Percentiles rank a stretch among this genome's conserved stretches.
These are phyloP conservation scores for Candida peoriensis DNA, from an alignment of 805 yeast genomes.

Conservation along the genomic window DNA sequence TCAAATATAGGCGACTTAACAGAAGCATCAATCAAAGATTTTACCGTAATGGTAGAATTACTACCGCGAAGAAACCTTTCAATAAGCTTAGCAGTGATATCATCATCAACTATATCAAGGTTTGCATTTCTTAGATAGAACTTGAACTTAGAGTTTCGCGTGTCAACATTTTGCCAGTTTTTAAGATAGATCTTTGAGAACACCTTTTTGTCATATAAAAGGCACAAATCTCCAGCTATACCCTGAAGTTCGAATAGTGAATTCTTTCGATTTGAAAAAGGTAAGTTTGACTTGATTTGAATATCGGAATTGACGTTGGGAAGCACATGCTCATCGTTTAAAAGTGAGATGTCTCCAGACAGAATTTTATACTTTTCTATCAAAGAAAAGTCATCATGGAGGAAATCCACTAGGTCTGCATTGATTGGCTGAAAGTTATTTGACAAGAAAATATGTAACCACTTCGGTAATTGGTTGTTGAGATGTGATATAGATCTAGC, in stretches of 20 bases:
- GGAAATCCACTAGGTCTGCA: no score
- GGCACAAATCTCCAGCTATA: constrained; percentile 13
- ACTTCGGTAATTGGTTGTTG: constrained; percentile 13
- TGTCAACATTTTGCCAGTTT: constrained; percentile 21
- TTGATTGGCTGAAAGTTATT: constrained; percentile 9
- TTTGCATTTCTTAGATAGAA: constrained; percentile 14
- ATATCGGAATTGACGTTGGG: constrained; percentile 4
- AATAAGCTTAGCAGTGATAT: constrained; percentile 5
- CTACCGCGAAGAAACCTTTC: constrained; percentile 7
- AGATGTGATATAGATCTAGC: constrained; percentile 7
- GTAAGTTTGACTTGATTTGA: constrained; percentile 3
- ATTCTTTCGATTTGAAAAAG: constrained; percentile 8
- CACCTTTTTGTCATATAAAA: constrained; percentile 7
- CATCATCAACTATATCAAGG: constrained; percentile 17
- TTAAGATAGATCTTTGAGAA: constrained; percentile 13
- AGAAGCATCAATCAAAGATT: constrained; percentile 14
- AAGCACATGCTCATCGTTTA: background rate
- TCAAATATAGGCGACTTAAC: constrained; percentile 21
- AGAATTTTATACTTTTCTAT: no score
- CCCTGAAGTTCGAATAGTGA: constrained; percentile 7
- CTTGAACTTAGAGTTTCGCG: constrained; percentile 4
- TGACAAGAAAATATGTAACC: constrained; percentile 11
- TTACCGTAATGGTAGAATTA: constrained; percentile 2
- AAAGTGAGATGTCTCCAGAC: background rate
- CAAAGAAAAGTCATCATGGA: no score